Evolutionary conservation across 805 yeast species (phyloP), one percentile per base, ranked within the genome.

Genomic region (Yarrowia phangngaensis): DNA sequence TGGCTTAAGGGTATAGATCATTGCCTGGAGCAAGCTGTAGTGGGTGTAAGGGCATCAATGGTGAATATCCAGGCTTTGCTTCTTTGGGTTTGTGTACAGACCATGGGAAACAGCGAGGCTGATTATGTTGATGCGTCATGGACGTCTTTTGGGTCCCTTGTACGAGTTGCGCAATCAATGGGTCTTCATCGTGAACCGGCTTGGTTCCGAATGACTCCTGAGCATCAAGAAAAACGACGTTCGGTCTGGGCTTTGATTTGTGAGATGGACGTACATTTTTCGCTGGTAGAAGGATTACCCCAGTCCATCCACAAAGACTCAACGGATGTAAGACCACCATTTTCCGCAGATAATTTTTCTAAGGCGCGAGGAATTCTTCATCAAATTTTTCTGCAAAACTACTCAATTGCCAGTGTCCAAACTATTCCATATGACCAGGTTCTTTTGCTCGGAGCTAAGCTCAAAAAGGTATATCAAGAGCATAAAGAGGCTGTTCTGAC

Each of bases 101-200:
- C 60, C 12, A 51, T 55, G 20, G 40, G 46, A 8, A 15, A 51
- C 8, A 30, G 51, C 7, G 26, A 31, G 15, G 51, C 54, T 16
- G 58, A 57, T 14, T 56, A 58, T 56, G 43, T 53, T 16, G 61
- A 61, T 23, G 52, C 51, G 27, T 51, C 59, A 7, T 63, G 63
- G 63, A 54, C 60, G 6, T 51, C 62, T 2, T 52, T 59, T 36
- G 65, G 66, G 3, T 38, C 58, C 20, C 31, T 63, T 7, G 53
- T 60, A 4, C 56, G 65, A 8, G 57, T 59, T 7, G 60, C 63
- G 3, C 66, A 62, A 51, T 55, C 61, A 6, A 63, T 63, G 67
- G 67, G 67, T 8, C 52, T 63, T n/a, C 66, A 63, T 46, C 54
- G 67, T 15, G 67, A 63, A 40, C 64, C 67, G 6, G 56, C 57